Evolutionary conservation across 306 rosid species (phyloP), one percentile per base, ranked within the genome.

Genomic region (Hippophae rhamnoides): DNA sequence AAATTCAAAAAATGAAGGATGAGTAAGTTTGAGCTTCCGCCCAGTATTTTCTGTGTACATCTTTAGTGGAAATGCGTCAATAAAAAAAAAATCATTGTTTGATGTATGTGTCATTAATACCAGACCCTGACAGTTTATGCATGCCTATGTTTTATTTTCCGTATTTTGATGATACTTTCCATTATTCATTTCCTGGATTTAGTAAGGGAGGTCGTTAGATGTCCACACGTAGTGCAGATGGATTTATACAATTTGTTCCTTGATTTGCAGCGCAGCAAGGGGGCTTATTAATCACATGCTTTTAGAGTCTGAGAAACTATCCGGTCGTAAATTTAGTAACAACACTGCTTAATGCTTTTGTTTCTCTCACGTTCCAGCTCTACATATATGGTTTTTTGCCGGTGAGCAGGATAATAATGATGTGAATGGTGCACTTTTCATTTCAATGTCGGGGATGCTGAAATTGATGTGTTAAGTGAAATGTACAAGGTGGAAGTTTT

Each of bases 271-370:
- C 56, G 95, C 98, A 18, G 98, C 93, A 40, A 81, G 96, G 79
- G 96, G 96, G 67, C 96, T 92, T 65, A 85, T 83, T 78, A 92
- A 87, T 74, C 98, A 85, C 79, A 87, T 87, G 10, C 76, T 83
- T 44, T 76, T 70, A 1, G 96, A 92, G 69, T 64, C 92, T 3
- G 96, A 85, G 86, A 70, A 69, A 64, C 18, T 81, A 74, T 70
- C 95, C 3, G 95, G 98, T 53, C 84, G 87, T 60, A 92, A 85
- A 76, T 83, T 87, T 74, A 81, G 74, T 31, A 31, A 31, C 38
- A 27, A 27, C 38, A 31, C 38, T 31, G 38, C 38, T 31, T 31
- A 31, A 31, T 31, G 38, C 38, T 31, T 31, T 31, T 31, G 38
- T 4, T 31, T 31, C 38, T 31, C 38, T 2, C 3, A 31, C 38